These are phyloP conservation scores for Ascochyta clinopodiicola DNA, from an alignment of 2,329 filamentous ascomycete species.

Conservation along the genomic window DNA sequence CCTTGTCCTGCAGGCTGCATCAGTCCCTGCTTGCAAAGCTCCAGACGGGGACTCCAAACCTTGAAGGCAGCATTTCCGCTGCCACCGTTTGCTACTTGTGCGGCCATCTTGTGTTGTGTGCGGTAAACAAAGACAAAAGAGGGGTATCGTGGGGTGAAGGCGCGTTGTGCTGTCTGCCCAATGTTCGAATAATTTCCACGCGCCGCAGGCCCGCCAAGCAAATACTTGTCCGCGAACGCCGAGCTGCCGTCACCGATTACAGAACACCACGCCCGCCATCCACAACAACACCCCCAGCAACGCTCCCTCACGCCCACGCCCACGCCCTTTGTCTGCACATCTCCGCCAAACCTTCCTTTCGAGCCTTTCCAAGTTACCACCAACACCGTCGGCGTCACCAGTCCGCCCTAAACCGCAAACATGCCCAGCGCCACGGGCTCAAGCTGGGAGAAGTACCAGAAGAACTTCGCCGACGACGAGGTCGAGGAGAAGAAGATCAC, in stretches of 20 bases:
- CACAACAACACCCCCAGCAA: slow-evolving; percentile 8
- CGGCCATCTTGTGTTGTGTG: slow-evolving; percentile 39
- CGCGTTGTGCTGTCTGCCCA: slow-evolving; percentile 33
- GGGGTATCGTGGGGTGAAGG: slow-evolving; percentile 31
- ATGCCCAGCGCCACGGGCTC: slow-evolving; percentile 94
- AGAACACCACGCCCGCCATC: slow-evolving; percentile 8
- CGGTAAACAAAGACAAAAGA: slow-evolving; percentile 22
- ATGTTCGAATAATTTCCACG: slow-evolving; percentile 36
- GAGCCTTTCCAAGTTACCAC: slow-evolving; percentile 1
- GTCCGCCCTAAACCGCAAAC: slow-evolving; percentile 41
- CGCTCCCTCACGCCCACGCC: background rate
- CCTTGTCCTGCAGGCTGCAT: slow-evolving; percentile 71
- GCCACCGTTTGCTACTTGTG: slow-evolving; percentile 42
- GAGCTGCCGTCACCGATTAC: slow-evolving; percentile 20
- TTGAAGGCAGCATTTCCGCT: slow-evolving; percentile 72
- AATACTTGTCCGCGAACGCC: slow-evolving; percentile 28
- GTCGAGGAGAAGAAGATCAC: slow-evolving; percentile 99
- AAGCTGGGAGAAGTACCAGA: slow-evolving; percentile 99
- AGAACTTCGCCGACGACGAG: slow-evolving; percentile 96
- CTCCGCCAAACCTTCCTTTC: background rate
- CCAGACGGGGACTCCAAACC: slow-evolving; percentile 46
- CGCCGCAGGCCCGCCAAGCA: slow-evolving; percentile 24
- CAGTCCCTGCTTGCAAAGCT: slow-evolving; percentile 47
- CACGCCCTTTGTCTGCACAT: background rate
- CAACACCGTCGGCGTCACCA: slow-evolving; percentile 5